A percentile compares a stretch with the other conserved stretches of the same genome.
Evolutionary conservation across 2,329 filamentous ascomycete genomes (phyloP).

Genomic region (Penicillium fuscoglaucum): DNA sequence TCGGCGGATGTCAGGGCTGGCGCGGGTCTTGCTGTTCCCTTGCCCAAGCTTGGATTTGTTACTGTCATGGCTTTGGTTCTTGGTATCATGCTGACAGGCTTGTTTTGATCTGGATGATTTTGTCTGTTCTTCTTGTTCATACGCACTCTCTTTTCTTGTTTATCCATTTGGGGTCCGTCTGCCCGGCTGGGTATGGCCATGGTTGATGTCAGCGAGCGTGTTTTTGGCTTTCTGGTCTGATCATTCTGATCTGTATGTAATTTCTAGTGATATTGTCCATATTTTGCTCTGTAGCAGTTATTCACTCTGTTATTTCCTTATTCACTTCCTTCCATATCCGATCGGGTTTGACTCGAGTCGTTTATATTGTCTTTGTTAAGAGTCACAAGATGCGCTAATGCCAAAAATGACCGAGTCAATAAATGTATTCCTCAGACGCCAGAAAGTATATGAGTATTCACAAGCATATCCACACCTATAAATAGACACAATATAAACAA

Average conservation of each 20-base stretch:
- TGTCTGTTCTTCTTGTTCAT: background rate
- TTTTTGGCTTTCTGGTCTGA: slow-evolving; percentile 9
- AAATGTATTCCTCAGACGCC: background rate
- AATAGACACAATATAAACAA: background rate
- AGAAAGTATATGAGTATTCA: background rate
- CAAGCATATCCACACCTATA: background rate
- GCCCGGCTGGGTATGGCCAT: slow-evolving; percentile 21
- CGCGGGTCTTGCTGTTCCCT: slow-evolving; percentile 8
- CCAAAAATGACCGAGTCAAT: background rate
- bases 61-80: slow-evolving; percentile 11
- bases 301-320: background rate
- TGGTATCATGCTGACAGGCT: background rate
- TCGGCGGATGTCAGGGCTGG: slow-evolving; percentile 14
- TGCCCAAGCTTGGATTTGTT: slow-evolving; percentile 6
- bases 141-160: slow-evolving; percentile 5
- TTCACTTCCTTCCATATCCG: too few species aligned
- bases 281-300: background rate
- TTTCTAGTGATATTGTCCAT: slow-evolving; percentile 9
- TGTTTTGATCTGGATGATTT: slow-evolving; percentile 10
- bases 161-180: slow-evolving; percentile 8
- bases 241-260: slow-evolving; percentile 2
- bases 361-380: background rate
- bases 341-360: background rate
- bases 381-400: background rate
- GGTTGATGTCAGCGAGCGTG: slow-evolving; percentile 32